Evolutionary conservation across 768 basidiomycete species (phyloP).

Genomic region (Phanerochaete sordida): DNA sequence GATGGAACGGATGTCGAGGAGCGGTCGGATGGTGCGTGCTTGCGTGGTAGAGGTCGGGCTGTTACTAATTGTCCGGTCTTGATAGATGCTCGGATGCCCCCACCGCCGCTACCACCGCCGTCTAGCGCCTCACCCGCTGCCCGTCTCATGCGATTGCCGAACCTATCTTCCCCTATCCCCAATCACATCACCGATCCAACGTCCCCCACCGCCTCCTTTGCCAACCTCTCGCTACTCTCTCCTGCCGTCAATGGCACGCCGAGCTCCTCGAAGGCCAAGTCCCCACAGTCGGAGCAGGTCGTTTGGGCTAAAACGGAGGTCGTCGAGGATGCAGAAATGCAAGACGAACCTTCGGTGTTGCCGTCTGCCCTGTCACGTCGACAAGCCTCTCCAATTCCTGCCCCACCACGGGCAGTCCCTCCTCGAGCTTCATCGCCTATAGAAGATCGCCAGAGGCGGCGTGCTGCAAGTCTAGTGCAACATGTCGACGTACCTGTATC

Average conservation of each 20-base stretch:
- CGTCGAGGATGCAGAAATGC: not conserved
- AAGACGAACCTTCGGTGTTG: not conserved
- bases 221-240: constrained; percentile 47
- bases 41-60: no score
- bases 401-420: not conserved
- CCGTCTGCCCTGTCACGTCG: not conserved
- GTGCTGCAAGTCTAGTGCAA: not conserved
- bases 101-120: constrained; percentile 45
- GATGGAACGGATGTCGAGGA: not conserved
- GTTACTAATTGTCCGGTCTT: not conserved
- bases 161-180: not conserved
- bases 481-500: not conserved
- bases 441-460: not conserved
- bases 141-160: not conserved
- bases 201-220: constrained; percentile 48
- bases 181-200: constrained; percentile 9
- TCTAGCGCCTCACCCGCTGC: constrained; percentile 18
- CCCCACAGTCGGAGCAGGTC: not conserved
- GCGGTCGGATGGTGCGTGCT: not conserved
- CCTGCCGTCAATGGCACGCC: constrained; percentile 23
- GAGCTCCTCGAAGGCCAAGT: not conserved
- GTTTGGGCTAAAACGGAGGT: not conserved
- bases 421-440: not conserved
- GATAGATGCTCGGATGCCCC: constrained; percentile 44
- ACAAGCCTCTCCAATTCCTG: not conserved